These are phyloP conservation scores for Craspedostauros australis DNA, from an alignment of 108 stramenopile species.

Conservation along the genomic window DNA sequence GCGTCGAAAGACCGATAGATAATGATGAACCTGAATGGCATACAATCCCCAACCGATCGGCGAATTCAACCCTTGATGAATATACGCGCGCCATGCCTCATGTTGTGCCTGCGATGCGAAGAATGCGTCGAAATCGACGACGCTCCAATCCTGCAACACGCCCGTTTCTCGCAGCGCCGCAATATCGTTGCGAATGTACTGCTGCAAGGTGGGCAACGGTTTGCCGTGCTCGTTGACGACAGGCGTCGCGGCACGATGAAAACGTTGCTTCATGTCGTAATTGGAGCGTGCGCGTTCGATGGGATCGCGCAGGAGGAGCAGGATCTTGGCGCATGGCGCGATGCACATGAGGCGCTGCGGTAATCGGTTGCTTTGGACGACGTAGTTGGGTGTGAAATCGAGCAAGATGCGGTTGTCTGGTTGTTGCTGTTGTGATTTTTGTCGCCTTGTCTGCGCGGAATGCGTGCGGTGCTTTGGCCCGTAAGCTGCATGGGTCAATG, in stretches of 20 bases:
- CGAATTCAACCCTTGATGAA: constrained; percentile 59
- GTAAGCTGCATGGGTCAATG: neutral
- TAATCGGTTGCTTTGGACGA: constrained; percentile 28
- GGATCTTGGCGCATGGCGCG: constrained; percentile 45
- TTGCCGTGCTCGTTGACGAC: constrained; percentile 28
- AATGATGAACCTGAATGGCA: constrained; percentile 51
- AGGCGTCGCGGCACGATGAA: neutral
- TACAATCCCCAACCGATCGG: constrained; percentile 81
- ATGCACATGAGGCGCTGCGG: constrained; percentile 23
- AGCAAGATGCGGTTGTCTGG: neutral
- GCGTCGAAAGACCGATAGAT: neutral
- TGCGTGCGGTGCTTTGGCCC: neutral
- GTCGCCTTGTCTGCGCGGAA: neutral
- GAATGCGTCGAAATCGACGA: constrained; percentile 38
- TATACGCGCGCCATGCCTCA: constrained; percentile 46
- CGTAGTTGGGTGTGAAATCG: constrained; percentile 6
- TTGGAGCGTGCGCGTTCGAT: constrained; percentile 79
- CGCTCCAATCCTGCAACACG: constrained; percentile 49
- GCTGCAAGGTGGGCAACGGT: constrained; percentile 34
- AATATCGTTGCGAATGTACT: constrained; percentile 68
- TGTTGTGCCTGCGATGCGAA: constrained; percentile 33
- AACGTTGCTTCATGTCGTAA: constrained; percentile 75
- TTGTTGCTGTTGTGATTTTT: constrained; percentile 7
- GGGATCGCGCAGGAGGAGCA: constrained; percentile 88
- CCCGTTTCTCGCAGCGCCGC: constrained; percentile 46